Conservation (phyloP, 257 asterid species). For the Solanum pimpinellifolium region DNA sequence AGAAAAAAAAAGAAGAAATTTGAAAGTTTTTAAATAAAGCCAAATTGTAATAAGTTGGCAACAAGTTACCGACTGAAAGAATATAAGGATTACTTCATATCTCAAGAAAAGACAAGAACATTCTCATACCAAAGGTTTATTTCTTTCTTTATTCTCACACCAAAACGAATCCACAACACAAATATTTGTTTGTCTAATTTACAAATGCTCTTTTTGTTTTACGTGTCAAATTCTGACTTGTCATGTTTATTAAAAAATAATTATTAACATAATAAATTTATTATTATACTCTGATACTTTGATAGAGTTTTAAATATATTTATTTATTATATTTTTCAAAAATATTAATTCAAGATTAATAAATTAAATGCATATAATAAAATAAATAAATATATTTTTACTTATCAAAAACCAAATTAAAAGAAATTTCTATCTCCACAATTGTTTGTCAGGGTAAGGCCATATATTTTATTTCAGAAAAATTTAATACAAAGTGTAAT, state of each 20-base stretch:
- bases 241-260: too few relatives aligned
- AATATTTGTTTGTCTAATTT: neutral
- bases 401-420: too few relatives aligned
- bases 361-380: too few relatives aligned
- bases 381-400: too few relatives aligned
- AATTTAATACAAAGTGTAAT: too few relatives aligned
- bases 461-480: rapidly evolving
- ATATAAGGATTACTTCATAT: neutral
- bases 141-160: neutral
- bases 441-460: rapidly evolving
- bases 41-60: neutral
- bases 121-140: neutral
- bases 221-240: too few relatives aligned
- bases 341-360: too few relatives aligned
- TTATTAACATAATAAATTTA: too few relatives aligned
- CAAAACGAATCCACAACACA: neutral
- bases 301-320: too few relatives aligned
- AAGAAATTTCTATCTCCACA: rapidly evolving
- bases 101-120: neutral
- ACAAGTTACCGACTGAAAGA: neutral
- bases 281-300: rapidly evolving
- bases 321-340: too few relatives aligned
- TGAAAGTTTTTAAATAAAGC: neutral
- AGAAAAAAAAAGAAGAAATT: neutral
- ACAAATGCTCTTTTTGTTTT: neutral